Conservation (phyloP, 495 filamentous ascomycete genomes). For the Penicillium cosmopolitanum region DNA sequence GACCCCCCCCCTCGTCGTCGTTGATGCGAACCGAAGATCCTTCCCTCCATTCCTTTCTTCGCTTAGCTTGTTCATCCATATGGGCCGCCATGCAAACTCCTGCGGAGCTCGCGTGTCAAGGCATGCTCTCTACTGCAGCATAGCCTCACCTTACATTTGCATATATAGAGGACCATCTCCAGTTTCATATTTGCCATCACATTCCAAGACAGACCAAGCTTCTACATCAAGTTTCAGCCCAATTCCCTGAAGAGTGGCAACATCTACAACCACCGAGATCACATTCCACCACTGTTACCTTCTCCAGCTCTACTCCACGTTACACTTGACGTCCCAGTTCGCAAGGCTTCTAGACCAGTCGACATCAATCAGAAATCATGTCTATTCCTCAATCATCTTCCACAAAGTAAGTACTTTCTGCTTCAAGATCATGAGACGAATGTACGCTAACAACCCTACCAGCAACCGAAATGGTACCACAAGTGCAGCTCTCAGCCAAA, state of each 20-base stretch:
- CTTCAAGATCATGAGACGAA: neutral
- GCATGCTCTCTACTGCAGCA: conserved; percentile 22
- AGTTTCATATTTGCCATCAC: conserved; percentile 10
- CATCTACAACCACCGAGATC: neutral
- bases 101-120: conserved; percentile 30
- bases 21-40: conserved; percentile 28
- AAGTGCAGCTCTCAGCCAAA: conserved; percentile 31
- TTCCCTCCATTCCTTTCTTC: conserved; percentile 26
- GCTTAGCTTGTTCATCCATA: conserved; percentile 25
- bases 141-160: conserved; percentile 19
- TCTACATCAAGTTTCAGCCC: neutral
- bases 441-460: conserved; percentile 15
- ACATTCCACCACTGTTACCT: neutral
- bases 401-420: conserved; percentile 18
- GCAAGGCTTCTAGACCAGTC: neutral
- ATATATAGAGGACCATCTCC: conserved; percentile 30
- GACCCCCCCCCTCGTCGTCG: conserved; percentile 12
- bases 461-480: conserved; percentile 25
- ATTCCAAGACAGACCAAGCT: conserved; percentile 3
- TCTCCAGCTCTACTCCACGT: neutral
- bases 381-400: conserved; percentile 22
- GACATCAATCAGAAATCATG: conserved; percentile 16
- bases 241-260: conserved; percentile 5
- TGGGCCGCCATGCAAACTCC: conserved; percentile 29
- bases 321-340: neutral